phyloP scores from a whole-genome alignment of 2,329 filamentous ascomycete genomes.

The Thermoascus crustaceus region DNA sequence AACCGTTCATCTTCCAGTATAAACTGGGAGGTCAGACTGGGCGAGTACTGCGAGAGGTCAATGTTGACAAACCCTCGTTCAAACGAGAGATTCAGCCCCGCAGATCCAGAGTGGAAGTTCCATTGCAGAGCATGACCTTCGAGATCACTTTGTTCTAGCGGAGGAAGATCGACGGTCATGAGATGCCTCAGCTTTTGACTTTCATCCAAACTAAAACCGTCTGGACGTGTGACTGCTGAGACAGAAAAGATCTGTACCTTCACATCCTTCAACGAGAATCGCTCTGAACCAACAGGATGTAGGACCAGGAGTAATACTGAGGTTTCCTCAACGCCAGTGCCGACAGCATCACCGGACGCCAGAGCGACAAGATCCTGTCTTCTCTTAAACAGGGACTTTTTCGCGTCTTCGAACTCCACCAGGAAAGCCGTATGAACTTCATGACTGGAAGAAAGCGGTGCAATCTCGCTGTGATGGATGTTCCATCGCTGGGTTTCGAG shows the following conservation, averaged over 20 bases:
- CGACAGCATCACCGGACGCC: constrained; percentile 24
- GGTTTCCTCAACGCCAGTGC: constrained; percentile 20
- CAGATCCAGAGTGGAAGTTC: constrained; percentile 33
- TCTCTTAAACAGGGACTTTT: constrained; percentile 32
- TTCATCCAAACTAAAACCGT: constrained; percentile 17
- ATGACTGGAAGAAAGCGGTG: constrained; percentile 19
- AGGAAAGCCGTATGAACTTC: constrained; percentile 29
- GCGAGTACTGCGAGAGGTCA: constrained; percentile 36
- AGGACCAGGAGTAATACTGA: constrained; percentile 34
- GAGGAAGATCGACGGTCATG: constrained; percentile 27
- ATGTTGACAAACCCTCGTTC: constrained; percentile 33
- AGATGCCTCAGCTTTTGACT: constrained; percentile 30
- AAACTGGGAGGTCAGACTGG: constrained; percentile 30
- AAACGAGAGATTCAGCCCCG: constrained; percentile 32
- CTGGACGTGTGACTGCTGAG: constrained; percentile 17
- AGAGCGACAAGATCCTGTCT: constrained; percentile 33
- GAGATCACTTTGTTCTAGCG: constrained; percentile 19
- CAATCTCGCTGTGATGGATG: constrained; percentile 26
- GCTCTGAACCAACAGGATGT: constrained; percentile 23
- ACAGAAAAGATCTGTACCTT: constrained; percentile 33
- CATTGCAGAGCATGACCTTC: constrained; percentile 21
- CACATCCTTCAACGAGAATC: constrained; percentile 26
- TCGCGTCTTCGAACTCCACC: constrained; percentile 34
- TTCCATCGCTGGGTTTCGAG: constrained; percentile 34
- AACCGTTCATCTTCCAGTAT: constrained; percentile 29